Percentiles rank a stretch among this genome's conserved stretches.
Conservation (phyloP, 2,329 filamentous ascomycete genomes). For the Tolypocladium capitatum region DNA sequence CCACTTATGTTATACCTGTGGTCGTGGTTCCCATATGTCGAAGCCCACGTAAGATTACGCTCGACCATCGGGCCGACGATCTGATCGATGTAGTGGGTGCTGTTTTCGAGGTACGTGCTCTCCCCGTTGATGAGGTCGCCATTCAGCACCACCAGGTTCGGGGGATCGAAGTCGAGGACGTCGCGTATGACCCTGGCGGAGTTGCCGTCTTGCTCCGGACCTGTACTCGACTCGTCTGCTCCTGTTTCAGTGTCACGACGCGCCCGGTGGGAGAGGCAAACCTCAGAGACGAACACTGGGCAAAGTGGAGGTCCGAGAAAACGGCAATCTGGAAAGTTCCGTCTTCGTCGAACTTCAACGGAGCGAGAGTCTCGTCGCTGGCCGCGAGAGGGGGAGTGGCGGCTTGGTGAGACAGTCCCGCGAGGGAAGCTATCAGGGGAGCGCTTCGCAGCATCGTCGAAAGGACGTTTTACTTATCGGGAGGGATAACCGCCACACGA, state of each 20-base stretch:
- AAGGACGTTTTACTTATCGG: not conserved
- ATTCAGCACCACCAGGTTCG: slow-evolving; percentile 53
- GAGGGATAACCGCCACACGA: not conserved
- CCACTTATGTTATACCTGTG: no score
- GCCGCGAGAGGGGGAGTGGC: not conserved
- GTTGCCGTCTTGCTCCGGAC: slow-evolving; percentile 40
- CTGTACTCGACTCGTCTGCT: slow-evolving; percentile 2
- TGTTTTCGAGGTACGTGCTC: slow-evolving; percentile 40
- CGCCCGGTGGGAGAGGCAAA: not conserved
- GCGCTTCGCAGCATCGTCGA: not conserved
- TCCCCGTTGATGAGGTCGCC: slow-evolving; percentile 62
- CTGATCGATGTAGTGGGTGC: slow-evolving; percentile 42
- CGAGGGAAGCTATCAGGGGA: not conserved
- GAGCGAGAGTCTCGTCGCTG: not conserved
- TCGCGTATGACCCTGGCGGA: slow-evolving; percentile 42
- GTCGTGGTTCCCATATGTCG: slow-evolving; percentile 62
- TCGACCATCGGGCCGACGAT: slow-evolving; percentile 45
- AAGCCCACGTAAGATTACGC: slow-evolving; percentile 46
- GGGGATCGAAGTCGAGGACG: slow-evolving; percentile 42
- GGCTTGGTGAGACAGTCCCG: not conserved
- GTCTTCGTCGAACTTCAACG: slow-evolving; percentile 21
- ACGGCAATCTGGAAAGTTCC: slow-evolving; percentile 42
- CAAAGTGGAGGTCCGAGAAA: slow-evolving; percentile 60
- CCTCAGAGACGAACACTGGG: slow-evolving; percentile 37
- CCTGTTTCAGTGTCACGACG: not conserved